Base-by-base conservation (phyloP, 1,139 yeast genomes). In the Kodamaea anthophila region DNA sequence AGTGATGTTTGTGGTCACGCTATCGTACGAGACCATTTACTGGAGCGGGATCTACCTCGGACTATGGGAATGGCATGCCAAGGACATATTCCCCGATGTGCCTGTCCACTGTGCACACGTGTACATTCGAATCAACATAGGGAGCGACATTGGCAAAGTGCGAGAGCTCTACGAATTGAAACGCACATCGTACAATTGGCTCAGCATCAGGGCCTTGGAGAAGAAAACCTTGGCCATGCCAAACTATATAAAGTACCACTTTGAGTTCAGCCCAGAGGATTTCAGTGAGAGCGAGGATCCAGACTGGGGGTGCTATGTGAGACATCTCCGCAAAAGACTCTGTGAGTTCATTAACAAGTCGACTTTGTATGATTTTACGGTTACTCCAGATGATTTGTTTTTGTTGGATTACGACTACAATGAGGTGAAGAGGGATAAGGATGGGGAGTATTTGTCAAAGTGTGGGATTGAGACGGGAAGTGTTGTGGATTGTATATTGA, bases 251-350 rank as follows among this genome's bases (percentile, higher is more conserved):
- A 65, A 60, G 26, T 82, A 77, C 45, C 83, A 81, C 46, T 66
- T 85, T 39, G 91, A 83, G 46, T 84, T 86, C 53, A 73, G 85
- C 25, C 87, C 88, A 0, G 93, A 81, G 40, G 96, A 86, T 46
- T 79, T 75, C 46, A 76, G 64, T 44, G 47, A 49, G 49, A 69
- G 50, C 58, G 67, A 51, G 40, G 71, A 78, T 36, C 80, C 80
- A 2, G 88, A 80, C 32, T 70, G 65, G 41, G 94, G 94, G 1
- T 74, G 87, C 6, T 72, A 80, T 8, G 63, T 87, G 15, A 66
- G 62, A 15, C 77, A 78, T 40, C 61, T 85, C 35, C 65, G 87
- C 36, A 43, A 55, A 2, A 77, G 74, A 42, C 53, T 75, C 2
- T 58, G 74, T 26, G 51, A 58, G 24, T 60, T 81, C 34, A 70